A percentile compares a stretch with the other conserved stretches of the same genome.
Evolutionary conservation across 2,329 filamentous ascomycete species (phyloP).

Genomic region (Verticillium tricorpus): DNA sequence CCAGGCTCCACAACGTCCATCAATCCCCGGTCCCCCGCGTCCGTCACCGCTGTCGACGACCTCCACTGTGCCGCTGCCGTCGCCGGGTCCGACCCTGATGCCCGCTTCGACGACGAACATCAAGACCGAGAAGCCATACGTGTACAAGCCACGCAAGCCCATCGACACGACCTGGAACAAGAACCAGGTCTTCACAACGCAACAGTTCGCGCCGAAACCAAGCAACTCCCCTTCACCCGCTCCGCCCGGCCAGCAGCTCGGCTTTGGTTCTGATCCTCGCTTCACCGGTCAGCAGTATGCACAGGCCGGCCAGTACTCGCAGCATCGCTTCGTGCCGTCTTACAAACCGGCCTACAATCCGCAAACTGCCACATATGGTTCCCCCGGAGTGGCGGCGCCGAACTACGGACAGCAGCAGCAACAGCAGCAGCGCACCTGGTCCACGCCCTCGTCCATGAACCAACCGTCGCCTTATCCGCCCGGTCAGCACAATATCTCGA

Average conservation of each 20-base stretch:
- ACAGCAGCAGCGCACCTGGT: background rate
- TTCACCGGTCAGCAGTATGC: constrained; percentile 13
- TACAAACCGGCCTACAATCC: constrained; percentile 3
- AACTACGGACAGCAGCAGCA: constrained; percentile 1
- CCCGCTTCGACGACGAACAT: background rate
- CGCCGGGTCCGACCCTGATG: background rate
- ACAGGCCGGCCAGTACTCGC: background rate
- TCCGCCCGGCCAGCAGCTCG: constrained; percentile 19
- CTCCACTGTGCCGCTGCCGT: background rate
- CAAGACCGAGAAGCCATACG: constrained; percentile 43
- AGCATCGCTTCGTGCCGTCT: background rate
- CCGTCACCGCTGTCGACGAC: background rate
- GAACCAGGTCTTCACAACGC: constrained; percentile 23
- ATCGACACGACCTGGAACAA: constrained; percentile 17
- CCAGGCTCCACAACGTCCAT: constrained; percentile 12
- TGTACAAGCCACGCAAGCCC: constrained; percentile 45
- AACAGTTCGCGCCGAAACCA: constrained; percentile 28
- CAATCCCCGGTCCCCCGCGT: background rate
- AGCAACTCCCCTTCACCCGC: constrained; percentile 19
- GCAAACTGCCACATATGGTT: constrained; percentile 3
- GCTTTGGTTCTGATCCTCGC: constrained; percentile 23
- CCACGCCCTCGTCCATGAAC: background rate
- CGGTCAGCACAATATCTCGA: background rate
- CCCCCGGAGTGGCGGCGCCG: background rate
- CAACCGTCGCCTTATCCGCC: background rate